A percentile compares a stretch with the other conserved stretches of the same genome.
These are phyloP conservation scores for Xanthoconium purpureum DNA, from an alignment of 768 basidiomycete species.

Conservation along the genomic window DNA sequence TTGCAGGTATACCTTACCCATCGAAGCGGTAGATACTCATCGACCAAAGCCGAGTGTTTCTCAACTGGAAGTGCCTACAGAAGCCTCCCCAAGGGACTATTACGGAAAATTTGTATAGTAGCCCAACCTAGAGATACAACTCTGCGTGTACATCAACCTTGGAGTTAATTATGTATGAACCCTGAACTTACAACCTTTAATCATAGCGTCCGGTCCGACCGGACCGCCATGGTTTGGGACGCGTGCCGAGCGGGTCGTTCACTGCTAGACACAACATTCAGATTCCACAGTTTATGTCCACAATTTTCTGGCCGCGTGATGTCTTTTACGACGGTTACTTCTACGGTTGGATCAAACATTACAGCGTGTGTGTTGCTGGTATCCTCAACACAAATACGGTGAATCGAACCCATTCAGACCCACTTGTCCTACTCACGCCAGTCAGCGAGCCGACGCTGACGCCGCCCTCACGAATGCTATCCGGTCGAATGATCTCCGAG, in stretches of 20 bases:
- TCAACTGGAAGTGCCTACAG: conserved; percentile 18
- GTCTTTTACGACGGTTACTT: conserved; percentile 44
- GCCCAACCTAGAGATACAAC: background rate
- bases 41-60: conserved; percentile 50
- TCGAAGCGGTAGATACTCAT: conserved; percentile 92
- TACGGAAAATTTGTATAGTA: conserved; percentile 25
- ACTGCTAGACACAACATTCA: background rate
- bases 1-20: conserved; percentile 79
- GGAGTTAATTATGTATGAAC: background rate
- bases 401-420: conserved; percentile 2
- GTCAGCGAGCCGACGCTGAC: conserved; percentile 17
- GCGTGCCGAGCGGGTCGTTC: background rate
- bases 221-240: background rate
- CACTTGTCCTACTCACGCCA: conserved; percentile 1
- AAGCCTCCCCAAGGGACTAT: conserved; percentile 36
- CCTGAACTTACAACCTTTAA: background rate
- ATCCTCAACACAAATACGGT: conserved; percentile 39
- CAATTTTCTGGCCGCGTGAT: conserved; percentile 60
- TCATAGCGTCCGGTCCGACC: conserved; percentile 6
- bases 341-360: conserved; percentile 56
- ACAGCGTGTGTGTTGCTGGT: conserved; percentile 49
- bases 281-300: conserved; percentile 30
- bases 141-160: no score
- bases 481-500: conserved; percentile 19
- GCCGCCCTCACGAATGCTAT: conserved; percentile 5